These are phyloP conservation scores for Hordeum pubiflorum DNA, from an alignment of 202 grass and related monocot species.

Conservation along the genomic window DNA sequence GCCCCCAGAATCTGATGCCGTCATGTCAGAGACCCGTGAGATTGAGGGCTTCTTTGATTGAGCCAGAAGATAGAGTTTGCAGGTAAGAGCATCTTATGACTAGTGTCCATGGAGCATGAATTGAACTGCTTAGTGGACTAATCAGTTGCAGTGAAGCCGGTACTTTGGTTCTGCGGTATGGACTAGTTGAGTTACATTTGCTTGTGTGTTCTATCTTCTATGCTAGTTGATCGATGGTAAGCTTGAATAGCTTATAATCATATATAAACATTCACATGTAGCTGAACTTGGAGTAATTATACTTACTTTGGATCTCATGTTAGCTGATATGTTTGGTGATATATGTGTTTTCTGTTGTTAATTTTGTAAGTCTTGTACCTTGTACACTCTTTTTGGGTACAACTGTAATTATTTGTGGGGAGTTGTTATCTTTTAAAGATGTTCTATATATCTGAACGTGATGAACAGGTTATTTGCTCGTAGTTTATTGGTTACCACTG, in stretches of 20 bases:
- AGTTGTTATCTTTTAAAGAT: slow-evolving; percentile 2
- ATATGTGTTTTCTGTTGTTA: background rate
- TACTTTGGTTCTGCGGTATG: background rate
- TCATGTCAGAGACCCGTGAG: slow-evolving; percentile 37
- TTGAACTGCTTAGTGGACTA: slow-evolving; percentile 2
- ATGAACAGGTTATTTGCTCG: background rate
- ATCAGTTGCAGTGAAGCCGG: background rate
- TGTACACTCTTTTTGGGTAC: background rate
- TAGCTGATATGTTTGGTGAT: background rate
- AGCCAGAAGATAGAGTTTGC: slow-evolving; percentile 4
- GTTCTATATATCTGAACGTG: background rate
- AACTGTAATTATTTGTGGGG: background rate
- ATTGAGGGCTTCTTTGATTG: slow-evolving; percentile 34
- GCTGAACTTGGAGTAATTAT: background rate
- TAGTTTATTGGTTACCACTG: background rate
- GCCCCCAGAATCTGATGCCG: slow-evolving; percentile 26
- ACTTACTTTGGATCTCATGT: background rate
- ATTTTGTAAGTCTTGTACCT: background rate
- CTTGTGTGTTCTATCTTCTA: background rate
- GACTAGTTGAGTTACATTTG: background rate
- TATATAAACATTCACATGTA: background rate
- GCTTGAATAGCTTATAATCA: background rate
- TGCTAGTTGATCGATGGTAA: background rate
- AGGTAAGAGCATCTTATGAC: slow-evolving; percentile 11
- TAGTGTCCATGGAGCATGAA: background rate